A percentile compares a stretch with the other conserved stretches of the same genome.
Conservation (phyloP, 345 rosid species). For the Pistacia vera region DNA sequence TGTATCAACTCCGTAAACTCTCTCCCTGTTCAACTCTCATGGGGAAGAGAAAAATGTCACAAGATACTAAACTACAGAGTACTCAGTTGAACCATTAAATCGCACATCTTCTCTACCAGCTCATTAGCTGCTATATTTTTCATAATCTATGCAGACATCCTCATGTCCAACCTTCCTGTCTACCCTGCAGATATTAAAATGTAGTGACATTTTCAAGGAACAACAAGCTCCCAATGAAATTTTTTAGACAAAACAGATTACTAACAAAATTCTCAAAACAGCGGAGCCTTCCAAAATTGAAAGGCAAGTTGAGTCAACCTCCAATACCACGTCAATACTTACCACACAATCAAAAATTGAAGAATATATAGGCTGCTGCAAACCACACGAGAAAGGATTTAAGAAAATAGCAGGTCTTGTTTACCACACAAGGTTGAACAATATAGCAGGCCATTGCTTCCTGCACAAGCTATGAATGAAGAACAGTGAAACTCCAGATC, state of each 20-base stretch:
- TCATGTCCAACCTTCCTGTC: slow-evolving; percentile 7
- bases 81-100: slow-evolving; percentile 19
- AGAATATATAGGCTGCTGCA: not conserved
- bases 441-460: slow-evolving; percentile 11
- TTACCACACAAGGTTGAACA: not conserved
- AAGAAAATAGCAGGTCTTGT: slow-evolving; percentile 10
- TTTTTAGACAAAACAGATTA: not conserved
- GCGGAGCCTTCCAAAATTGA: not conserved
- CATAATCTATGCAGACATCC: slow-evolving; percentile 28
- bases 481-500: slow-evolving; percentile 32
- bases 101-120: slow-evolving; percentile 19
- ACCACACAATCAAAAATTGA: not conserved
- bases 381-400: not conserved
- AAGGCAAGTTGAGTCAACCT: slow-evolving; percentile 9
- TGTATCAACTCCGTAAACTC: not conserved
- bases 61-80: slow-evolving; percentile 5
- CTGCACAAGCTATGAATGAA: slow-evolving; percentile 21
- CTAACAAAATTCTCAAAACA: not conserved
- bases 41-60: slow-evolving; percentile 16
- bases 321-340: not conserved
- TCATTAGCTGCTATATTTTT: slow-evolving; percentile 28
- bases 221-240: not conserved
- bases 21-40: slow-evolving; percentile 17
- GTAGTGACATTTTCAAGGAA: not conserved
- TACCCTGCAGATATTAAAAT: slow-evolving; percentile 3